Conservation (phyloP, 2,329 filamentous ascomycete species). For the Ustilaginoidea virens region DNA sequence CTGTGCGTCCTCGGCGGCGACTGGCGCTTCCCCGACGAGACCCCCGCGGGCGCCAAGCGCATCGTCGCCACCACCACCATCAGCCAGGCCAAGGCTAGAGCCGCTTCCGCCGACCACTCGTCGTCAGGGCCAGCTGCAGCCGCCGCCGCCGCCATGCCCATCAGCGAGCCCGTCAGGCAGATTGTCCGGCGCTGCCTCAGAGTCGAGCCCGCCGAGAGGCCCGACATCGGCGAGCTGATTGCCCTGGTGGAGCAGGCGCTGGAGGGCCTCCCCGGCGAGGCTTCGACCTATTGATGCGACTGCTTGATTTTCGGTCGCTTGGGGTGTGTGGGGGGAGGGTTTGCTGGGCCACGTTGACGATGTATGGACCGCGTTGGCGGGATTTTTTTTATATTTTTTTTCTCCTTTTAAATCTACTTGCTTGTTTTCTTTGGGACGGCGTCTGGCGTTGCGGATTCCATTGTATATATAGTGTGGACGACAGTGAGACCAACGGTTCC, state of each 20-base stretch:
- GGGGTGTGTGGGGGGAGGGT: neutral
- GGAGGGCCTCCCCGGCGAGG: conserved; percentile 17
- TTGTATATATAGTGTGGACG: too few relatives aligned
- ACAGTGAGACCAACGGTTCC: too few relatives aligned
- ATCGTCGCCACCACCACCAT: conserved; percentile 28
- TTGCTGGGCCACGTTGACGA: too few relatives aligned
- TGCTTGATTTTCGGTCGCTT: too few relatives aligned
- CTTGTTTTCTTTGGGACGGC: neutral
- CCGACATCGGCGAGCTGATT: conserved; percentile 76
- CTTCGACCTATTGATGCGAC: too few relatives aligned
- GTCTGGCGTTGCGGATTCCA: conserved; percentile 3
- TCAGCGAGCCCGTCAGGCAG: conserved; percentile 73
- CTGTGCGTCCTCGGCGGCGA: conserved; percentile 88
- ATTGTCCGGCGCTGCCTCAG: conserved; percentile 74
- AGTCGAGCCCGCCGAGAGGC: conserved; percentile 77
- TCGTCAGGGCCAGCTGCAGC: conserved; percentile 5
- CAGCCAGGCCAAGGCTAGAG: conserved; percentile 15
- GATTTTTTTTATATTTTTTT: neutral
- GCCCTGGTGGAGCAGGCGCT: conserved; percentile 61
- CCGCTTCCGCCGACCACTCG: conserved; percentile 12
- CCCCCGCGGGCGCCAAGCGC: conserved; percentile 37
- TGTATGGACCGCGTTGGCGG: too few relatives aligned
- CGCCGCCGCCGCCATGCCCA: conserved; percentile 22
- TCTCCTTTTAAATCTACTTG: neutral
- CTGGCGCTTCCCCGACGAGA: conserved; percentile 92